These are phyloP conservation scores for Funneliformis mosseae DNA, from an alignment of 192 early-diverging fungal genomes.

Conservation along the genomic window DNA sequence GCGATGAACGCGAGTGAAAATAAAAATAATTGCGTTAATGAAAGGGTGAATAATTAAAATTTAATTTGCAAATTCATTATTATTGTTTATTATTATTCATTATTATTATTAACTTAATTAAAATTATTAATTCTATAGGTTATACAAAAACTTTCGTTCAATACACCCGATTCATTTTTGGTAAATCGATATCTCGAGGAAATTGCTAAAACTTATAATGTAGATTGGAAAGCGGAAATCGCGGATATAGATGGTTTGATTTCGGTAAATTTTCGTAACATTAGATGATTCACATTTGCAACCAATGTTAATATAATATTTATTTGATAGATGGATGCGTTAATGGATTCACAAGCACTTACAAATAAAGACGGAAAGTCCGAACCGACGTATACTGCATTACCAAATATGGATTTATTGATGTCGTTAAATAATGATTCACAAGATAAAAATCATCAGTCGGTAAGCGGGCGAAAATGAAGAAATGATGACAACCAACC, in stretches of 20 bases:
- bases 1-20: conserved; percentile 75
- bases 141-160: conserved; percentile 76
- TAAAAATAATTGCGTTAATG: conserved; percentile 71
- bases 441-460: not conserved
- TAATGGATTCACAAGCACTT: not conserved
- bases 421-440: conserved; percentile 3
- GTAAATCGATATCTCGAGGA: conserved; percentile 87
- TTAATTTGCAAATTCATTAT: not conserved
- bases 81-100: no score
- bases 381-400: not conserved
- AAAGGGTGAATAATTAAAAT: conserved; percentile 52
- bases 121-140: conserved; percentile 51
- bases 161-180: conserved; percentile 77
- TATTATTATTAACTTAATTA: not conserved
- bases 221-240: conserved; percentile 65
- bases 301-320: not conserved
- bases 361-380: not conserved
- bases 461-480: conserved; percentile 2
- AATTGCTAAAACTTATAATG: conserved; percentile 81
- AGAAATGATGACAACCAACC: not conserved
- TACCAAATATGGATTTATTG: conserved; percentile 20
- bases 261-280: conserved; percentile 34
- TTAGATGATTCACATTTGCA: not conserved
- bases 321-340: not conserved
- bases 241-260: conserved; percentile 45